Base-by-base conservation (phyloP, 2,329 filamentous ascomycete genomes). In the Fusarium coffeatum region DNA sequence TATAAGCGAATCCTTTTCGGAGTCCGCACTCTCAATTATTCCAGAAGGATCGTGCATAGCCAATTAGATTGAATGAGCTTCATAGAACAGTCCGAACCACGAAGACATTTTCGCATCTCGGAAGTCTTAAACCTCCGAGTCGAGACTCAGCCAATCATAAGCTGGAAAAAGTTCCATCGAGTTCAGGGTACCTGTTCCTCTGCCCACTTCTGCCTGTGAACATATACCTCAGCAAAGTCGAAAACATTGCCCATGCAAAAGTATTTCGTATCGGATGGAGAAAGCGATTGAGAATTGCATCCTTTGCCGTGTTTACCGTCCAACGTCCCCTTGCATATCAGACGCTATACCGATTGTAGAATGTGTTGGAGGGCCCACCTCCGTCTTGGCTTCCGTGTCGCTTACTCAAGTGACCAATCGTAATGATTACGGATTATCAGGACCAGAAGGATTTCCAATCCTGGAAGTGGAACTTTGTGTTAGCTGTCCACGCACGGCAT, bases 231-330 rank as follows among this genome's bases (percentile, higher is more conserved):
- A 27, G 3, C 12, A 27, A n/a, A 25, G 32, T 16, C 6, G 7
- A 2, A 25, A 0, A 4, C 12, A 2, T 6, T 5, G 7, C 12
- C 9, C 0, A 1, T 4, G 1, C 0, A 8, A 37, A 40, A 27
- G 48, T 50, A 25, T 11, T 50, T 25, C 18, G 4, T 37, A 50
- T 37, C 47, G 30, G 6, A 34, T 18, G 11, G 4, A 4, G 5
- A 16, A 6, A 3, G 5, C 1, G 0, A 37, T n/a, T 6, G 18
- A 1, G 16, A 37, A n/a, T 11, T 37, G 5, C 47, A 15, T 12
- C 22, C 11, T 25, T n/a, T 50, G 48, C 48, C 48, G 30, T 50
- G 12, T 25, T 37, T 50, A 3, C 48, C 30, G 30, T 13, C 6
- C 6, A 4, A 4, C 22, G 8, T 50, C 11, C 23, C 12, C 2